Percentiles rank a stretch among this genome's conserved stretches.
These are phyloP conservation scores for Amanita molliuscula DNA, from an alignment of 768 basidiomycete species.

Conservation along the genomic window DNA sequence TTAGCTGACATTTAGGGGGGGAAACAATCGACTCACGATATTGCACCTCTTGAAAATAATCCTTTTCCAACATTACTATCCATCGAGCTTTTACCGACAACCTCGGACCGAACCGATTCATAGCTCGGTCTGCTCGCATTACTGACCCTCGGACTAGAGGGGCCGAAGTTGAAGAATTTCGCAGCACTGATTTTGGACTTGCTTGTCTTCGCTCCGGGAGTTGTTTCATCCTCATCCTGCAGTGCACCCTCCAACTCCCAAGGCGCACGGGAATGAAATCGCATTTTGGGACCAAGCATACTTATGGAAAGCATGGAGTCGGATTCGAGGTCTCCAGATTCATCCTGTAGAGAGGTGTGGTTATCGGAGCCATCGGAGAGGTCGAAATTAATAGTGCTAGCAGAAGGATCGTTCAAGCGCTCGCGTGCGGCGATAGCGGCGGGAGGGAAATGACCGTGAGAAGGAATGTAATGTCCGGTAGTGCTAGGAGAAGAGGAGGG, in stretches of 20 bases:
- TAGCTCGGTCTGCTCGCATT: slow-evolving; percentile 44
- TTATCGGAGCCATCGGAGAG: slow-evolving; percentile 28
- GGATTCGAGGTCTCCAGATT: slow-evolving; percentile 31
- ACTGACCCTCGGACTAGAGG: slow-evolving; percentile 33
- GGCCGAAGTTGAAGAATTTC: slow-evolving; percentile 34
- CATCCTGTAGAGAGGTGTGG: slow-evolving; percentile 17
- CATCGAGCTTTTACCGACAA: slow-evolving; percentile 44
- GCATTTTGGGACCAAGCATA: slow-evolving; percentile 74
- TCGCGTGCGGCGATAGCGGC: slow-evolving; percentile 19
- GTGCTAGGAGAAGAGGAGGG: slow-evolving; percentile 19
- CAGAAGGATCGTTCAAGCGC: slow-evolving; percentile 33
- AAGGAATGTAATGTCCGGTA: slow-evolving; percentile 16
- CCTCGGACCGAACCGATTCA: slow-evolving; percentile 49
- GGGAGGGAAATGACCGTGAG: slow-evolving; percentile 8
- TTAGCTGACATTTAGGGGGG: slow-evolving; percentile 3
- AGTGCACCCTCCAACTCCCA: slow-evolving; percentile 58
- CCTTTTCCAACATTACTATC: slow-evolving; percentile 15
- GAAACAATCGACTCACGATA: slow-evolving; percentile 40
- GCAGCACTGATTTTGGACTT: slow-evolving; percentile 13
- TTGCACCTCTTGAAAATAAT: slow-evolving; percentile 39
- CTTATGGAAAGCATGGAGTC: slow-evolving; percentile 47
- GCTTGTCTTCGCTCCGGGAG: neutral
- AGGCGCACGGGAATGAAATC: slow-evolving; percentile 71
- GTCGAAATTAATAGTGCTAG: slow-evolving; percentile 48
- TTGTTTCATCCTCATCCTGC: slow-evolving; percentile 29